Conservation (phyloP, 441 rosid species). For the Corymbia calophylla region DNA sequence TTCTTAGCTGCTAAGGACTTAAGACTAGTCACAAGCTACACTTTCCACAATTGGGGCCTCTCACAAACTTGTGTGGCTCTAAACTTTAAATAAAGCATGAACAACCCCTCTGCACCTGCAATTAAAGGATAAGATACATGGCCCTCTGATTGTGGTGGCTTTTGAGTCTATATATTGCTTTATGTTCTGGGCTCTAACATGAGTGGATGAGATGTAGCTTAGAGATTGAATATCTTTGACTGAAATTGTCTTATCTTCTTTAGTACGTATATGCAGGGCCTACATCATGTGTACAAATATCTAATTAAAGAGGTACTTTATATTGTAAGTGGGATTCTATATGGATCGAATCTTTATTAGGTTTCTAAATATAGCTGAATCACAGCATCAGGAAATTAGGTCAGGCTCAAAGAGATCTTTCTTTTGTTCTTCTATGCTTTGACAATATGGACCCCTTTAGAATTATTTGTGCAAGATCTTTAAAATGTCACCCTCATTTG, state of each 20-base stretch:
- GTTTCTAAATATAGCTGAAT: background rate
- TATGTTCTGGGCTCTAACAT: background rate
- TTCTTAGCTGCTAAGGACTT: background rate
- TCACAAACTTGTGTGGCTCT: background rate
- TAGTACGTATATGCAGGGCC: background rate
- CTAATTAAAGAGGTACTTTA: background rate
- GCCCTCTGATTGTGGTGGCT: background rate
- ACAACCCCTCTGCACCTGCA: background rate
- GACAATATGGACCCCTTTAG: background rate
- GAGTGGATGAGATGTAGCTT: background rate
- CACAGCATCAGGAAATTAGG: background rate
- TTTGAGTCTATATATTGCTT: background rate
- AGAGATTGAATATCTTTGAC: background rate
- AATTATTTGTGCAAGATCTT: background rate
- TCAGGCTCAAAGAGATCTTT: background rate
- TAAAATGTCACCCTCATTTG: background rate
- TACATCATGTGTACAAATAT: background rate
- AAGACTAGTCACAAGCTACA: background rate
- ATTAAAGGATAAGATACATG: background rate
- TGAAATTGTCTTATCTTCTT: background rate
- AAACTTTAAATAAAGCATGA: background rate
- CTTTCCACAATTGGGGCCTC: background rate
- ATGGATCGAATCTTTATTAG: background rate
- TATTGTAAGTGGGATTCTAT: background rate
- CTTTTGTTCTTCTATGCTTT: background rate